phyloP scores from a whole-genome alignment of 1,139 yeast genomes.

The Nakaseomyces kungkrabaensis region DNA sequence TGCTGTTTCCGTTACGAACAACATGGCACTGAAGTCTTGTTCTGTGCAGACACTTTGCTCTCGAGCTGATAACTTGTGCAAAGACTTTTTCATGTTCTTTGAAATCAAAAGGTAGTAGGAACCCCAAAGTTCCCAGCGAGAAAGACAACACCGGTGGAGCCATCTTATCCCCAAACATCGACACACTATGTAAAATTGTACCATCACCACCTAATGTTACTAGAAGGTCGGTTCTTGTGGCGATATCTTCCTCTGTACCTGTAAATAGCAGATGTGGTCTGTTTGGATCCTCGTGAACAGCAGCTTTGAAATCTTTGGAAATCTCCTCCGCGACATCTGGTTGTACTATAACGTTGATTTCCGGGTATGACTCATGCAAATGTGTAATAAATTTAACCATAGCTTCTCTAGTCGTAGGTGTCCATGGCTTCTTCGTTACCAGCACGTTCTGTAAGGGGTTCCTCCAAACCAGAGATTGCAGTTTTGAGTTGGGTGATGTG shows the following conservation, averaged over 20 bases:
- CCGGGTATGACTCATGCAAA: constrained; percentile 50
- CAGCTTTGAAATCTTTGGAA: constrained; percentile 33
- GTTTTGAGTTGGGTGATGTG: constrained; percentile 38
- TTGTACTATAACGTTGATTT: constrained; percentile 66
- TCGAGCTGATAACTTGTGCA: constrained; percentile 50
- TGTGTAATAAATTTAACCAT: constrained; percentile 52
- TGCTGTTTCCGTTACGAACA: constrained; percentile 30
- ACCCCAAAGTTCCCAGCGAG: constrained; percentile 87
- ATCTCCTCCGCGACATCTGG: constrained; percentile 70
- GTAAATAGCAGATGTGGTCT: constrained; percentile 39
- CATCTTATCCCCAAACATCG: constrained; percentile 50
- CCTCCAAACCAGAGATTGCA: constrained; percentile 42
- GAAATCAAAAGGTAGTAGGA: constrained; percentile 78
- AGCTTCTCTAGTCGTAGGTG: constrained; percentile 52
- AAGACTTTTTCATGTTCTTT: constrained; percentile 52
- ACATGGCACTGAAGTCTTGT: constrained; percentile 70
- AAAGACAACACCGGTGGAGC: constrained; percentile 89
- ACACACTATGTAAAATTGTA: constrained; percentile 67
- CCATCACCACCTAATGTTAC: constrained; percentile 96
- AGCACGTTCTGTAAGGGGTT: constrained; percentile 57
- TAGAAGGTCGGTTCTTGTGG: constrained; percentile 51
- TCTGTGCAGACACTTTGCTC: constrained; percentile 65
- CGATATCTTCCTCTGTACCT: constrained; percentile 49
- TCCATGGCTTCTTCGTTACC: constrained; percentile 80
- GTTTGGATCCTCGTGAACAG: constrained; percentile 23